Percentiles rank a stretch among this genome's conserved stretches.
These are phyloP conservation scores for Debaryomycetaceae sp. DNA, from an alignment of 1,139 yeast species.

Conservation along the genomic window DNA sequence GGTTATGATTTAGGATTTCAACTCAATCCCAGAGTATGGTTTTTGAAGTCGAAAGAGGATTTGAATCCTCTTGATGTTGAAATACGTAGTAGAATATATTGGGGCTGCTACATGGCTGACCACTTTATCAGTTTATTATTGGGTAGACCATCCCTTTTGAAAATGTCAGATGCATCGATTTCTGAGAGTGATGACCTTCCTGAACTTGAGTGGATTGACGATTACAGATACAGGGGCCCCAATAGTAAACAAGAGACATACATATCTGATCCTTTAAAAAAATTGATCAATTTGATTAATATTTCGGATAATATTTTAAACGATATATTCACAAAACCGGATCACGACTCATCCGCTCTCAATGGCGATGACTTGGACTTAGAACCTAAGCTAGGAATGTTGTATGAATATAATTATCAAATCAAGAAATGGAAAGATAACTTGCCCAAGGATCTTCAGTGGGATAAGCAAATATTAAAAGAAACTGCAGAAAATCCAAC, in stretches of 20 bases:
- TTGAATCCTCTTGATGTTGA: constrained; percentile 9
- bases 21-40: constrained; percentile 16
- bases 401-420: constrained; percentile 44
- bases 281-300: constrained; percentile 46
- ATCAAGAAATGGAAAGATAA: constrained; percentile 49
- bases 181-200: constrained; percentile 63
- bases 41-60: constrained; percentile 20
- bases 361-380: constrained; percentile 31
- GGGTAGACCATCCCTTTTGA: constrained; percentile 12
- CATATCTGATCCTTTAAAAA: constrained; percentile 47
- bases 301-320: constrained; percentile 54
- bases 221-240: constrained; percentile 28
- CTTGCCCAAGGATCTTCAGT: constrained; percentile 47
- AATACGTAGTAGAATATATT: constrained; percentile 11
- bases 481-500: constrained; percentile 50
- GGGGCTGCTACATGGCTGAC: constrained; percentile 13
- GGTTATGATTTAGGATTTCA: constrained; percentile 12
- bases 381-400: constrained; percentile 33
- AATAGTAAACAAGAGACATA: constrained; percentile 19
- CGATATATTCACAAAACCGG: constrained; percentile 45
- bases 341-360: constrained; percentile 15
- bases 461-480: constrained; percentile 44
- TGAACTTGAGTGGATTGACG: constrained; percentile 55
- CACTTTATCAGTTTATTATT: constrained; percentile 11
- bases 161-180: constrained; percentile 29